Conservation (phyloP, 805 yeast genomes). For the Kluyveromyces dobzhanskii region DNA sequence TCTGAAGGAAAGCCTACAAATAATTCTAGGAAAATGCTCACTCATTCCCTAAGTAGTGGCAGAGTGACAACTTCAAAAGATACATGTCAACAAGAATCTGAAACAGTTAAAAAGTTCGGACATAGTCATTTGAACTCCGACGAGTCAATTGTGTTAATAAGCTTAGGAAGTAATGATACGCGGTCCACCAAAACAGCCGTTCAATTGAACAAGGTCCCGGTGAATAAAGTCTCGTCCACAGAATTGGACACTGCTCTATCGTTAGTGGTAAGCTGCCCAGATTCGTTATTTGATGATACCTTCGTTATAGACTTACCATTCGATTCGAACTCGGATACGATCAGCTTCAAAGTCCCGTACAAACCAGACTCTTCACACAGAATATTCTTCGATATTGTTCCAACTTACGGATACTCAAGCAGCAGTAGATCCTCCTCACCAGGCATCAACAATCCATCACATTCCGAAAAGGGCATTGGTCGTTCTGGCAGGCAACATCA, state of each 20-base stretch:
- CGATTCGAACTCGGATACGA: slow-evolving; percentile 67
- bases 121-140: slow-evolving; percentile 58
- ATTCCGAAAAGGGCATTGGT: background rate
- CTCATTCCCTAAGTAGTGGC: slow-evolving; percentile 1
- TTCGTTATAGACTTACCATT: slow-evolving; percentile 70
- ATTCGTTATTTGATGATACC: slow-evolving; percentile 42
- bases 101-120: slow-evolving; percentile 77
- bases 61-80: slow-evolving; percentile 3
- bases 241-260: slow-evolving; percentile 86
- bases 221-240: slow-evolving; percentile 67
- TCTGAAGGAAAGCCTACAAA: slow-evolving; percentile 5
- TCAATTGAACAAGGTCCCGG: slow-evolving; percentile 63
- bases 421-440: background rate
- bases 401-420: slow-evolving; percentile 56
- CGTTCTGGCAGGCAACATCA: background rate
- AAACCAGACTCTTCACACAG: slow-evolving; percentile 44
- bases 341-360: slow-evolving; percentile 55
- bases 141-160: slow-evolving; percentile 68
- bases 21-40: slow-evolving; percentile 10
- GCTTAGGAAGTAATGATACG: slow-evolving; percentile 79
- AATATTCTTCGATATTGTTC: slow-evolving; percentile 78
- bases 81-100: slow-evolving; percentile 9
- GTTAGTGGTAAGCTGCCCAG: slow-evolving; percentile 42
- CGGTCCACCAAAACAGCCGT: slow-evolving; percentile 53
- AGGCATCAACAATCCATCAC: too few relatives aligned